A percentile compares a stretch with the other conserved stretches of the same genome.
phyloP scores from a whole-genome alignment of 2,329 filamentous ascomycete genomes.

The Immersiporthe knoxdaviesiana region DNA sequence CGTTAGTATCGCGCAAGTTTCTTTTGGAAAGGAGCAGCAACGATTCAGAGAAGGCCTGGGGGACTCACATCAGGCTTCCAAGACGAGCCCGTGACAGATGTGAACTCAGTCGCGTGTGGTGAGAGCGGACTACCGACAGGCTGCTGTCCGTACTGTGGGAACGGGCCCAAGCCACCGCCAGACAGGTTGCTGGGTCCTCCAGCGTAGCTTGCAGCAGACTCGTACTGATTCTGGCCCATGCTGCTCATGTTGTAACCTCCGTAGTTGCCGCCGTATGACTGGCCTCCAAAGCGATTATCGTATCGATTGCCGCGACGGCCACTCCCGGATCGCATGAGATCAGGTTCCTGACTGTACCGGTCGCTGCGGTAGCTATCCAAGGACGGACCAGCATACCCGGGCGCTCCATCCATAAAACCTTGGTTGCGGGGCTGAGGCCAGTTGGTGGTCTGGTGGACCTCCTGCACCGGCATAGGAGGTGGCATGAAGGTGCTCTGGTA shows the following conservation, averaged over 20 bases:
- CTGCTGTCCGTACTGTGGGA: constrained; percentile 56
- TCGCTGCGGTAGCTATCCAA: constrained; percentile 50
- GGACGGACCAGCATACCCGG: constrained; percentile 38
- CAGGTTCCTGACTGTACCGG: constrained; percentile 53
- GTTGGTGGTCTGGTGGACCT: constrained; percentile 44
- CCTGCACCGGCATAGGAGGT: constrained; percentile 37
- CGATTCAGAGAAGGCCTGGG: background rate
- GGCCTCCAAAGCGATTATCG: constrained; percentile 44
- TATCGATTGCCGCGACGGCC: constrained; percentile 52
- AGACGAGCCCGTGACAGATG: constrained; percentile 49
- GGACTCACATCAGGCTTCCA: constrained; percentile 61
- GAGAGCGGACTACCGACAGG: constrained; percentile 69
- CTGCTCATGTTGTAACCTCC: constrained; percentile 38
- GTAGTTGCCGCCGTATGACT: constrained; percentile 42
- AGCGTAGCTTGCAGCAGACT: constrained; percentile 34
- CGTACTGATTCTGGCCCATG: constrained; percentile 38
- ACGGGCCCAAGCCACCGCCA: constrained; percentile 47
- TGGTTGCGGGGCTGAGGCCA: constrained; percentile 52
- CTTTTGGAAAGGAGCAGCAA: constrained; percentile 20
- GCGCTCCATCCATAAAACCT: constrained; percentile 45
- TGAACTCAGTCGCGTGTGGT: constrained; percentile 76
- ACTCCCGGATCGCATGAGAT: constrained; percentile 48
- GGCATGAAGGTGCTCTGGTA: constrained; percentile 39
- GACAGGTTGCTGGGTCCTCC: constrained; percentile 38
- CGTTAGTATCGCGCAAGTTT: constrained; percentile 31